Evolutionary conservation across 352 stramenopile genomes (phyloP), one percentile per base, ranked within the genome.

Genomic region (Achlya hypogyna): DNA sequence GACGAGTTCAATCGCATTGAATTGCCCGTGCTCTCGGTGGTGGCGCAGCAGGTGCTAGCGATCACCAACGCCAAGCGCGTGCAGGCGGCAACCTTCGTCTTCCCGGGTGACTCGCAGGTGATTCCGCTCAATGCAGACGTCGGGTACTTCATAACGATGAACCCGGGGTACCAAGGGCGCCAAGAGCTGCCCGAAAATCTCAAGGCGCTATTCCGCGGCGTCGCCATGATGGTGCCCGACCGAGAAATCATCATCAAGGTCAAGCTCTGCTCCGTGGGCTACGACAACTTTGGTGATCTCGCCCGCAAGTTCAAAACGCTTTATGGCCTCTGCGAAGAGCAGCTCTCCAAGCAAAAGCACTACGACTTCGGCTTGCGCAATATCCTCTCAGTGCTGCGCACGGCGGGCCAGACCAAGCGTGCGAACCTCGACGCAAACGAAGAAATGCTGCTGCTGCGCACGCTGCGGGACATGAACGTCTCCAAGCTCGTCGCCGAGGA

Each of bases 181-280:
- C 91, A 94, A 43, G 89, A 97, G 62, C 75, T 97, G 1, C 91
- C 91, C 0, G 91, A 97, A 58, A 97, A 97, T 64, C 79, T 97
- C 27, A 93, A 93, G 45, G 84, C 88, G 8, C 78, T 98, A 16
- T 98, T 98, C 74, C 82, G 93, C 35, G 89, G 91, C 12, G 93
- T 98, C 60, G 91, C 93, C 14, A 98, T 98, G 95, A 98, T 98
- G 95, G 88, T 96, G 14, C 93, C 95, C 4, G 93, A 98, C 73
- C 95, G 96, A 65, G 92, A 98, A 71, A 98, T 98, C 64, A 98
- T 98, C 68, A 98, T 89, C 70, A 88, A 88, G 63, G 81, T 90
- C 16, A 97, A 98, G 71, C 86, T 98, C 35, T 98, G 92, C 78
- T 93, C 91, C 5, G 93, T 98, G 3, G 95, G 95, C 52, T 91